Percentiles rank a stretch among this genome's conserved stretches.
Conservation (phyloP, 768 basidiomycete species). For the Suillus placidus region DNA sequence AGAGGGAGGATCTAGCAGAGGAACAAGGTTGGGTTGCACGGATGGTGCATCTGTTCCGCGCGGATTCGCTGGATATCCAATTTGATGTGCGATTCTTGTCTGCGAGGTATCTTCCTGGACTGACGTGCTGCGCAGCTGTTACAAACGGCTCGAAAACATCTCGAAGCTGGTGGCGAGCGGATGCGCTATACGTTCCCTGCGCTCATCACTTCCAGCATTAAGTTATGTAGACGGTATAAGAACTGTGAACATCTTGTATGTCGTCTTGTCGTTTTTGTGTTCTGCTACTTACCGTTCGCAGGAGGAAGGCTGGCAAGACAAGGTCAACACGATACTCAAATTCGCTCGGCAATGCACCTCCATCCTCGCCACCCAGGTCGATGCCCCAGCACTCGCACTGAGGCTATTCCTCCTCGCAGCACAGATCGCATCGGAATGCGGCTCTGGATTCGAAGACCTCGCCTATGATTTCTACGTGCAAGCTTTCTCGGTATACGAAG, state of each 20-base stretch:
- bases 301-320: conserved; percentile 87
- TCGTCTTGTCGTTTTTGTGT: conserved; percentile 7
- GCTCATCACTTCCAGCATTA: conserved; percentile 90
- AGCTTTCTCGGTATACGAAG: conserved; percentile 97
- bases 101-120: background rate
- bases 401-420: conserved; percentile 95
- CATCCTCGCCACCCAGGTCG: conserved; percentile 90
- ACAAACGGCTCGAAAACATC: conserved; percentile 88
- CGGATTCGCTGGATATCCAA: conserved; percentile 85
- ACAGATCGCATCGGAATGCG: conserved; percentile 92
- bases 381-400: conserved; percentile 89
- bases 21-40: conserved; percentile 99
- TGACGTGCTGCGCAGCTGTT: conserved; percentile 57
- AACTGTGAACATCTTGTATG: conserved; percentile 70
- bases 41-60: conserved; percentile 94
- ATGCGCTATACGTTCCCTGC: conserved; percentile 98
- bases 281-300: conserved; percentile 28
- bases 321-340: conserved; percentile 87
- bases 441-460: conserved; percentile 92
- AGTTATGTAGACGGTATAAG: conserved; percentile 91
- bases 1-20: conserved; percentile 92
- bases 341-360: conserved; percentile 93
- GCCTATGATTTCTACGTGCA: conserved; percentile 98
- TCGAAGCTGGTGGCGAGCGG: conserved; percentile 89
- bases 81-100: conserved; percentile 68